Percentiles rank a stretch among this genome's conserved stretches.
These are phyloP conservation scores for Saccharomyces hybrid DNA, from an alignment of 1,139 yeast species.

Conservation along the genomic window DNA sequence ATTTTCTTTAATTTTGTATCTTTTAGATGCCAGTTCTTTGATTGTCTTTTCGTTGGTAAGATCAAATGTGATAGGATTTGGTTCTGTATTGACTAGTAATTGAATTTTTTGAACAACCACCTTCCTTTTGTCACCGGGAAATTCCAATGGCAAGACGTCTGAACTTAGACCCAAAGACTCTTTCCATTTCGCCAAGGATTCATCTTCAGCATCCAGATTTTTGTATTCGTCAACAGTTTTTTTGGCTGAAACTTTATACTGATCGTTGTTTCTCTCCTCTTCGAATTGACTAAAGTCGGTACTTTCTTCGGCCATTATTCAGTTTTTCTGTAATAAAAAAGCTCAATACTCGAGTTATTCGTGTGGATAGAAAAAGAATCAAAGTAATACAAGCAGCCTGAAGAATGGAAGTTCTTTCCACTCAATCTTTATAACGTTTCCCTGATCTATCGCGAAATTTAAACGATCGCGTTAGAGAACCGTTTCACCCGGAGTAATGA, in stretches of 20 bases:
- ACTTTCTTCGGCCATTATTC: constrained; percentile 32
- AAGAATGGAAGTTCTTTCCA: not conserved
- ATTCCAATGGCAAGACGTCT: constrained; percentile 51
- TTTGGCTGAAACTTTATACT: constrained; percentile 74
- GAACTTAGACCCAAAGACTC: constrained; percentile 72
- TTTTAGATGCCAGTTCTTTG: constrained; percentile 39
- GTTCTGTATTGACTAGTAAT: constrained; percentile 55
- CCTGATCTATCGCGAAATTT: not conserved
- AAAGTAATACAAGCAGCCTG: not conserved
- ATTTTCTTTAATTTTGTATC: constrained; percentile 65
- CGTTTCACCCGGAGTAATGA: not conserved
- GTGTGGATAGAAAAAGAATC: not conserved
- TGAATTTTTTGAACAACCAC: constrained; percentile 78
- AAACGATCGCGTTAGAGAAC: not conserved
- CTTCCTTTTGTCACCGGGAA: constrained; percentile 62
- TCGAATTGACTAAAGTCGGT: constrained; percentile 33
- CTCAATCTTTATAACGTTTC: constrained; percentile 7
- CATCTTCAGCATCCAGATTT: constrained; percentile 82
- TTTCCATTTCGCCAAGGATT: constrained; percentile 88
- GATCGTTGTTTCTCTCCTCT: constrained; percentile 60
- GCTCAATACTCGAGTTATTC: not conserved
- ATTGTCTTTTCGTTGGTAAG: constrained; percentile 47
- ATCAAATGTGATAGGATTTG: constrained; percentile 52
- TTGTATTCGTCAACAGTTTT: constrained; percentile 82
- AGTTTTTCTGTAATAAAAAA: not conserved